Base-by-base conservation (phyloP, 2,329 filamentous ascomycete species). In the Leptoxyphium fumago region DNA sequence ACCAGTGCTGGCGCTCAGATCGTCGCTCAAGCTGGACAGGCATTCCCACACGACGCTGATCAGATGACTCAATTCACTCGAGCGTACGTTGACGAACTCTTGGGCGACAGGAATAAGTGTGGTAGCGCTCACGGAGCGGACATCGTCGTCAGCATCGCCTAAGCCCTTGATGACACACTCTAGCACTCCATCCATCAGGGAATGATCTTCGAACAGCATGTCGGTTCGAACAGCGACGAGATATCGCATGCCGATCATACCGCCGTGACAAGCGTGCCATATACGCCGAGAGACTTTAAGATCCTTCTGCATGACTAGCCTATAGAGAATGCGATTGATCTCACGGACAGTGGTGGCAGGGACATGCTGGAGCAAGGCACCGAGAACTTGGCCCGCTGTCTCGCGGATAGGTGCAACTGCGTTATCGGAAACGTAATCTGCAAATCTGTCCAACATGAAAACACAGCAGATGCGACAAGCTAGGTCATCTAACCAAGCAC, bases 11-110 rank as follows among this genome's bases (percentile, higher is more conserved):
- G 91, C 91, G 61, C 88, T 96, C 14, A 98, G 72, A 59, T 98
- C 91, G 59, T 98, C 91, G 51, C 89, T 88, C n/a, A 98, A 71
- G 59, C 94, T 93, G 2, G 89, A 94, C 18, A 98, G 71, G 66
- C 91, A 96, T 57, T 94, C 84, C 91, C 91, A 98, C 26, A 98
- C 88, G 46, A 96, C 94, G 58, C 84, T 82, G 62, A 95, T 94
- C 34, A 98, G 76, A 28, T 75, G 73, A 48, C 88, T 80, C 29
- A 98, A 72, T 38, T 85, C 80, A 29, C 72, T 72, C 13, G 86
- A 82, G 13, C 89, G 82, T 61, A 94, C 77, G 32, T 78, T 80
- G 52, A 96, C 88, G 55, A 96, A 93, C 57, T 98, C 91, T 59
- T 89, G 82, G 5, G 89, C 88, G 64, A 98, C 94, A 1, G 91